Evolutionary conservation across 352 stramenopile genomes (phyloP), one percentile per base, ranked within the genome.

Genomic region (Globisporangium emineosum): DNA sequence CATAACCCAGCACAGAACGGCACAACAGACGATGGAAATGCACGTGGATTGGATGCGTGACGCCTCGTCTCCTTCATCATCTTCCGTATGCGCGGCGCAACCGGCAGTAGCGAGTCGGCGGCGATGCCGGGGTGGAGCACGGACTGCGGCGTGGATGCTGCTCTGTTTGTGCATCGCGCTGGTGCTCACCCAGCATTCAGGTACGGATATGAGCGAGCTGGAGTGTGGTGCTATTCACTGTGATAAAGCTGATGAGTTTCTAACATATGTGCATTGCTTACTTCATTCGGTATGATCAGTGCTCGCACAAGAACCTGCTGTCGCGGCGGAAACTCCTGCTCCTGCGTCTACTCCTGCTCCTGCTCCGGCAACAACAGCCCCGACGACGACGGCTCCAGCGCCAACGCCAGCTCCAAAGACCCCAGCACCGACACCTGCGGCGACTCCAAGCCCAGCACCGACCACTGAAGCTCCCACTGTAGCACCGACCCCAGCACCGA

Each of bases 271-370:
- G 57, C 21, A 17, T 10, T 25, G 4, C 2, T 57, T 6, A 6
- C 17, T 47, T 12, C 9, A 1, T 25, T 54, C 15, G 13, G 19
- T 27, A 19, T 64, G 5, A 12, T 9, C 37, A 60, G 60, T 23
- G 60, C 19, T 65, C n/a, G 62, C 62, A 5, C 62, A 67, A 35
- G 53, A 58, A 5, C 49, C 51, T 2, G 33, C 17, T 33, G 35
- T 15, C n/a, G 21, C n/a, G 10, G n/a, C 23, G n/a, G 17, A 35
- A 37, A 21, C 52, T 1, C 23, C 51, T 2, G 51, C 17, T 23
- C 21, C 30, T 13, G 35, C 42, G 9, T 42, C 55, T 6, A 35
- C 42, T 30, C 43, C 23, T 17, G 57, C 60, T 23, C 23, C 37
- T 13, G 50, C 37, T 33, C 49, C 50, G 3, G 19, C 25, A 29